Evolutionary conservation across 441 rosid genomes (phyloP).

Genomic region (Eutrema salsugineum): DNA sequence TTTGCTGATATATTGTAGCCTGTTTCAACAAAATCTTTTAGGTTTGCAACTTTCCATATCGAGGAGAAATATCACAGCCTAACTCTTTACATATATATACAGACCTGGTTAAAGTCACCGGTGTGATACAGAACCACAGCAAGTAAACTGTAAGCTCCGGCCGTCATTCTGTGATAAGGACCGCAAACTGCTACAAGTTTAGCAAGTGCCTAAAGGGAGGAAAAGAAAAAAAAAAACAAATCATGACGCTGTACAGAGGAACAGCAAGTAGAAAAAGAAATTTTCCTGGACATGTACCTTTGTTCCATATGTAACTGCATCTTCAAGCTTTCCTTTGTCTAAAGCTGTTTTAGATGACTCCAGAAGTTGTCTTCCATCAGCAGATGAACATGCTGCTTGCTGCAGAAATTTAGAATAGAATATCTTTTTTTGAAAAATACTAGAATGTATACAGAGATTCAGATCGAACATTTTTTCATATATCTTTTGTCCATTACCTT

Average conservation of each 20-base stretch:
- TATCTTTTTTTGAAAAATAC: neutral
- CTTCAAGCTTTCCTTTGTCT: constrained; percentile 84
- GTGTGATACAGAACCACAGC: constrained; percentile 79
- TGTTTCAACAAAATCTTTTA: constrained; percentile 28
- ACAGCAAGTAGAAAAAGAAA: neutral
- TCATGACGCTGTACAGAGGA: constrained; percentile 15
- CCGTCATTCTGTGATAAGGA: constrained; percentile 79
- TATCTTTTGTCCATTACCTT: constrained; percentile 44
- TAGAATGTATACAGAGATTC: constrained; percentile 14
- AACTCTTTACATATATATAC: constrained; percentile 5
- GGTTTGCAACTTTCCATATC: constrained; percentile 16
- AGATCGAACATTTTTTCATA: neutral
- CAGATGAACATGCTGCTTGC: constrained; percentile 75
- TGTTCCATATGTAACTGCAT: constrained; percentile 73
- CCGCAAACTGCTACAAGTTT: constrained; percentile 79
- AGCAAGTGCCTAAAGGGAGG: constrained; percentile 60
- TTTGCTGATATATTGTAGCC: constrained; percentile 80
- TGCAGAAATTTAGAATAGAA: constrained; percentile 29
- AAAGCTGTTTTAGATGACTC: constrained; percentile 81
- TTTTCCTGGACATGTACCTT: constrained; percentile 40
- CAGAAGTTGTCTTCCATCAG: constrained; percentile 76
- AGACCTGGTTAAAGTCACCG: constrained; percentile 83
- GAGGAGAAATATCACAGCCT: neutral
- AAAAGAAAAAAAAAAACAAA: constrained; percentile 18
- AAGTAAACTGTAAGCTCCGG: constrained; percentile 82